phyloP scores from a whole-genome alignment of 768 basidiomycete species.

The Tricholoma hemisulphureum region DNA sequence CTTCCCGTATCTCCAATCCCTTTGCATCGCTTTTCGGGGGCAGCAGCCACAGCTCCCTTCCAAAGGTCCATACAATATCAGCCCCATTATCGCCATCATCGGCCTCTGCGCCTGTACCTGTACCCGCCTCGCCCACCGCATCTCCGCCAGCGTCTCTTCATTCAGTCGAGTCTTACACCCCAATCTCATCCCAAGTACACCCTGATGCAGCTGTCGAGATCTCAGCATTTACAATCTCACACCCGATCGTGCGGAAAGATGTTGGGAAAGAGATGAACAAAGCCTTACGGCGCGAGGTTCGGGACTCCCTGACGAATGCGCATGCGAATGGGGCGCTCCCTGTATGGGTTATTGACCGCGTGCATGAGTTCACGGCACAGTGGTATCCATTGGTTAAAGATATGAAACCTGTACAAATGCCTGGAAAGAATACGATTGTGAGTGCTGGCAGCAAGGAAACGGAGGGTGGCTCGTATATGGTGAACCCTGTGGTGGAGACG shows the following conservation, averaged over 20 bases:
- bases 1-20: conserved; percentile 62
- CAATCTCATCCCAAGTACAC: conserved; percentile 3
- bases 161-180: conserved; percentile 29
- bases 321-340: conserved; percentile 27
- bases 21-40: conserved; percentile 79
- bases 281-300: conserved; percentile 55
- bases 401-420: conserved; percentile 5
- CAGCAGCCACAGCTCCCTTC: conserved; percentile 27
- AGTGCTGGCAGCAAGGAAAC: conserved; percentile 20
- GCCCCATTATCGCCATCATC: neutral
- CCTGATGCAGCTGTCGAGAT: conserved; percentile 44
- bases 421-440: conserved; percentile 1
- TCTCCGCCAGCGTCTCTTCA: conserved; percentile 34
- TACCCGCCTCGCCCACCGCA: conserved; percentile 31
- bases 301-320: conserved; percentile 40
- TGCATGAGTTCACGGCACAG: conserved; percentile 51
- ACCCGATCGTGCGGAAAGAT: conserved; percentile 51
- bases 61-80: conserved; percentile 25
- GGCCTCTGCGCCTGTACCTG: conserved; percentile 26
- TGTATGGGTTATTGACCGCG: conserved; percentile 60
- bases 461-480: conserved; percentile 34
- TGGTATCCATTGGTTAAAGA: conserved; percentile 58
- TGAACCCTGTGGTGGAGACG: conserved; percentile 44
- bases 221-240: conserved; percentile 58
- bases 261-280: conserved; percentile 53